A percentile compares a stretch with the other conserved stretches of the same genome.
Evolutionary conservation across 306 rosid species (phyloP).

Genomic region (Gastrolobium bilobum): DNA sequence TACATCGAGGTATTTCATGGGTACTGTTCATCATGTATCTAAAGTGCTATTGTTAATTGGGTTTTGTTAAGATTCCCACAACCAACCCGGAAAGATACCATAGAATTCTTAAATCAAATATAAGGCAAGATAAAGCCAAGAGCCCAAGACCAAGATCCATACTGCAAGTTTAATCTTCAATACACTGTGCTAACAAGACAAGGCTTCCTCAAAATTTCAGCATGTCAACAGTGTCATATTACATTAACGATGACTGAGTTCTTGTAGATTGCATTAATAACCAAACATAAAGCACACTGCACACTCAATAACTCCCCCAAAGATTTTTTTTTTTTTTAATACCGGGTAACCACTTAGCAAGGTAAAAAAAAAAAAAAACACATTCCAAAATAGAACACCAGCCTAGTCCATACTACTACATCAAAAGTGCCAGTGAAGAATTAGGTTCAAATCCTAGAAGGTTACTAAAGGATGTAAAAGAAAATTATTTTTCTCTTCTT

Average conservation of each 20-base stretch:
- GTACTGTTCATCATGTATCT: background rate
- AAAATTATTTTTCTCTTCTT: slow-evolving; percentile 27
- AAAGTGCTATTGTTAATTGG: background rate
- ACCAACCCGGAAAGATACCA: background rate
- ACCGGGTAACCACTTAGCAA: background rate
- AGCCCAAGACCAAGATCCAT: slow-evolving; percentile 17
- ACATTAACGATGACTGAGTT: slow-evolving; percentile 13
- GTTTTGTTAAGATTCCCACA: slow-evolving; percentile 9
- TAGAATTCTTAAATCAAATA: background rate
- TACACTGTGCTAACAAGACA: background rate
- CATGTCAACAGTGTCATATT: slow-evolving; percentile 21
- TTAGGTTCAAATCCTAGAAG: slow-evolving; percentile 46
- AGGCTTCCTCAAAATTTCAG: slow-evolving; percentile 33
- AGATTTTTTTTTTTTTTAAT: background rate
- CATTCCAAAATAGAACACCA: slow-evolving; percentile 37
- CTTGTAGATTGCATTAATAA: slow-evolving; percentile 32
- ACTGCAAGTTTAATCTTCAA: background rate
- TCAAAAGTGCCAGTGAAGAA: slow-evolving; percentile 49
- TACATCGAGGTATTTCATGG: background rate
- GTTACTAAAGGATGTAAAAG: slow-evolving; percentile 38
- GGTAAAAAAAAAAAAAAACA: background rate
- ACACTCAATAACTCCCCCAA: background rate
- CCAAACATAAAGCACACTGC: background rate
- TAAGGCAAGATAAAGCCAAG: background rate
- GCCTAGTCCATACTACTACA: slow-evolving; percentile 56